phyloP scores from a whole-genome alignment of 108 stramenopile genomes.

The Cyclotella choctawhatcheeana region DNA sequence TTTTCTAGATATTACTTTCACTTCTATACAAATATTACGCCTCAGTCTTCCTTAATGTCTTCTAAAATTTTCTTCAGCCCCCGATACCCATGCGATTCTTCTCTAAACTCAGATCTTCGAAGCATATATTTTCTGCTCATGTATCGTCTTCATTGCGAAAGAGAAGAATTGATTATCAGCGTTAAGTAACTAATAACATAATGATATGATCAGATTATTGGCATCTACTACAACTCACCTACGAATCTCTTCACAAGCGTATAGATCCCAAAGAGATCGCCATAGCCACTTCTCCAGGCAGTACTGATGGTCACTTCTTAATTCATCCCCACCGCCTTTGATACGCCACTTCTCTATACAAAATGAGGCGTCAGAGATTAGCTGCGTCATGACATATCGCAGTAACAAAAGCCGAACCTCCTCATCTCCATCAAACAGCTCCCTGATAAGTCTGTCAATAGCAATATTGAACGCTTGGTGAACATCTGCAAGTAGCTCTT shows the following conservation, averaged over 20 bases:
- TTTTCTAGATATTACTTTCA: too few relatives aligned
- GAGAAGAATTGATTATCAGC: too few relatives aligned
- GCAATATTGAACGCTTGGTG: slow-evolving; percentile 66
- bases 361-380: slow-evolving; percentile 74
- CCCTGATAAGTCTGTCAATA: slow-evolving; percentile 60
- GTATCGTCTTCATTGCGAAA: too few relatives aligned
- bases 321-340: slow-evolving; percentile 69
- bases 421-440: slow-evolving; percentile 70
- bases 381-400: slow-evolving; percentile 68
- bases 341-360: slow-evolving; percentile 70
- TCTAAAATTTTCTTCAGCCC: too few relatives aligned
- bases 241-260: slow-evolving; percentile 37
- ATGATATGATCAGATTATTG: too few relatives aligned
- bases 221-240: too few relatives aligned
- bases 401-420: slow-evolving; percentile 62
- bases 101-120: not conserved
- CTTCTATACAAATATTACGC: too few relatives aligned
- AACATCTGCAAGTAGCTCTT: slow-evolving; percentile 59
- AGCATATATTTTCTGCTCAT: slow-evolving; percentile 12
- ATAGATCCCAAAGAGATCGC: slow-evolving; percentile 61
- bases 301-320: slow-evolving; percentile 55
- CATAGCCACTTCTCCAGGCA: slow-evolving; percentile 68
- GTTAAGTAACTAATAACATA: too few relatives aligned
- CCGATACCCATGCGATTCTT: too few relatives aligned
- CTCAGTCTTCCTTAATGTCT: too few relatives aligned